phyloP scores from a whole-genome alignment of 2,329 filamentous ascomycete species.

The Graphilbum ipis-grandicollis region DNA sequence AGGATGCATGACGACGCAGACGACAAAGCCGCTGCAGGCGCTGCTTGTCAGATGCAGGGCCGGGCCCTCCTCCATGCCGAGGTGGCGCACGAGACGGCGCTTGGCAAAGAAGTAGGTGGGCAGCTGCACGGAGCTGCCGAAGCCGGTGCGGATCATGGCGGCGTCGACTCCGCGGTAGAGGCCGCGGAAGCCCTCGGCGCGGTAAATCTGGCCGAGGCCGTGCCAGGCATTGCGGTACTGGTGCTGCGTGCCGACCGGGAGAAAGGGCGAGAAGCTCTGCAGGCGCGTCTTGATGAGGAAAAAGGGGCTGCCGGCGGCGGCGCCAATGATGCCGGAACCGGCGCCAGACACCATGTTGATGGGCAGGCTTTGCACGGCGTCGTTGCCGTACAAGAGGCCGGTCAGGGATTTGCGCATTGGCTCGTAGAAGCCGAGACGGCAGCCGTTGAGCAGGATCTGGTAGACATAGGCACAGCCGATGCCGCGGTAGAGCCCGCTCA shows the following conservation, averaged over 20 bases:
- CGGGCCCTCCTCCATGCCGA: constrained; percentile 81
- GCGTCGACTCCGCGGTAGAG: constrained; percentile 83
- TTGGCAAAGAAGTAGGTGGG: constrained; percentile 98
- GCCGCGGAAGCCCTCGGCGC: constrained; percentile 57
- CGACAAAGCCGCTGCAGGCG: constrained; percentile 80
- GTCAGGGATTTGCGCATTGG: constrained; percentile 65
- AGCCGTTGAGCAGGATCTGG: constrained; percentile 91
- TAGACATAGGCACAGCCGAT: constrained; percentile 89
- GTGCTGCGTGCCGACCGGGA: constrained; percentile 95
- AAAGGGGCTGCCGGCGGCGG: constrained; percentile 85
- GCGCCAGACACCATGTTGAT: constrained; percentile 93
- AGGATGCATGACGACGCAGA: constrained; percentile 96
- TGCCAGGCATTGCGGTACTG: constrained; percentile 74
- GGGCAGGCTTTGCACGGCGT: constrained; percentile 62
- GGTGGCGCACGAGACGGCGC: constrained; percentile 60
- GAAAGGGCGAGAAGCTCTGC: constrained; percentile 82
- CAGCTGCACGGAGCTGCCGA: constrained; percentile 87
- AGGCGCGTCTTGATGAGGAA: constrained; percentile 95
- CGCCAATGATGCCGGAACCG: constrained; percentile 74
- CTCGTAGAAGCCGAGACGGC: constrained; percentile 93
- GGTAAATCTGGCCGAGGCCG: constrained; percentile 65
- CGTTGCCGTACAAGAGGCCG: constrained; percentile 51
- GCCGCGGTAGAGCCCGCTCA: constrained; percentile 72
- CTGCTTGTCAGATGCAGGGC: constrained; percentile 79
- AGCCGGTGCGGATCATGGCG: constrained; percentile 90